A percentile compares a stretch with the other conserved stretches of the same genome.
These are phyloP conservation scores for Vaccinium darrowii DNA, from an alignment of 148 eudicot genomes.

Conservation along the genomic window DNA sequence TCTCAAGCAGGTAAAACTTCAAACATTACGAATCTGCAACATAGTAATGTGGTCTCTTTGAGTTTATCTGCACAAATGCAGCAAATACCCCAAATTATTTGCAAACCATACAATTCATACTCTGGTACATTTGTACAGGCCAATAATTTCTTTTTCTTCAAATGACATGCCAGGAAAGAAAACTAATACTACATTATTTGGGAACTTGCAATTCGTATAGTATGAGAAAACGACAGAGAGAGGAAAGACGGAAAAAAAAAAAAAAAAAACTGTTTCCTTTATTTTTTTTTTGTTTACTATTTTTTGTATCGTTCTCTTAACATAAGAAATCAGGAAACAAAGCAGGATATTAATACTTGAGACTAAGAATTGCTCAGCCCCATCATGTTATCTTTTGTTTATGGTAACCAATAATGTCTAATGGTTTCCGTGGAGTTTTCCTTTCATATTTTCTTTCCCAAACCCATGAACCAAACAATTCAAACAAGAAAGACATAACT, in stretches of 20 bases:
- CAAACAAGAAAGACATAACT: background rate
- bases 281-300: background rate
- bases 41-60: background rate
- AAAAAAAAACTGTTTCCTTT: background rate
- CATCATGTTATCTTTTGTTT: background rate
- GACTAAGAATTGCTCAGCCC: background rate
- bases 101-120: background rate
- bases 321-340: background rate
- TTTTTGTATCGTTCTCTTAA: background rate
- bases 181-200: background rate
- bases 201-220: background rate
- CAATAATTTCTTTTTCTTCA: background rate
- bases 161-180: no score
- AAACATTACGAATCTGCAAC: background rate
- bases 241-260: background rate
- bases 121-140: background rate
- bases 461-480: background rate
- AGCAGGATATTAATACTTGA: background rate
- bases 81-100: background rate
- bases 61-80: background rate
- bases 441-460: background rate
- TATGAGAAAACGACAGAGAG: background rate
- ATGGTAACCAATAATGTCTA: background rate
- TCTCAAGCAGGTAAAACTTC: background rate
- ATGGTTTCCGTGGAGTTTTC: background rate